A percentile compares a stretch with the other conserved stretches of the same genome.
Conservation (phyloP, 805 yeast genomes). For the Saccharomycopsis vini region DNA sequence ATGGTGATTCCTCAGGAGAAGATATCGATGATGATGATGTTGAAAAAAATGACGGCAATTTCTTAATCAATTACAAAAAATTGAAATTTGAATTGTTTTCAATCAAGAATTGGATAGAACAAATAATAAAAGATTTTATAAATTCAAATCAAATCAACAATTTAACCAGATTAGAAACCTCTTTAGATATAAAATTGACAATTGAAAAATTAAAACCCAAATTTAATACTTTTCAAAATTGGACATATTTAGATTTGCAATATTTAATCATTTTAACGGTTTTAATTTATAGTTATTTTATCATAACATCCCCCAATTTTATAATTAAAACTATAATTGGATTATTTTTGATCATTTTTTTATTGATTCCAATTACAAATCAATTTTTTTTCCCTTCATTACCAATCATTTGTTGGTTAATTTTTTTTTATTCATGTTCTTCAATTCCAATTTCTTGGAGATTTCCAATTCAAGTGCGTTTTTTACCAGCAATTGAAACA, state of each 20-base stretch:
- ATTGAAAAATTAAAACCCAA: no score
- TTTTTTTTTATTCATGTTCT: conserved; percentile 67
- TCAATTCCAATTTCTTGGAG: conserved; percentile 64
- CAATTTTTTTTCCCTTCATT: conserved; percentile 81
- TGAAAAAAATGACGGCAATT: no score
- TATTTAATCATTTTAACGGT: conserved; percentile 8
- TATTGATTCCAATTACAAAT: conserved; percentile 64
- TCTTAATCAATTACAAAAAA: no score
- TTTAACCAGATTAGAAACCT: not conserved
- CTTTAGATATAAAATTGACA: not conserved
- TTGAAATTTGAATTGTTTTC: no score
- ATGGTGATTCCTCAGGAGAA: no score
- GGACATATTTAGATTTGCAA: not conserved
- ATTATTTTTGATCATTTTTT: conserved; percentile 33
- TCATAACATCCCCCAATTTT: conserved; percentile 20
- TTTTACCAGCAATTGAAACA: conserved; percentile 85
- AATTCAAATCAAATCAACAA: no score
- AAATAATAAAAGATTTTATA: no score
- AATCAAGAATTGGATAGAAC: no score
- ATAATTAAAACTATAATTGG: conserved; percentile 23
- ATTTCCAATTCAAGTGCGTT: conserved; percentile 79
- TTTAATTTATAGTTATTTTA: conserved; percentile 26
- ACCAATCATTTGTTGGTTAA: conserved; percentile 79
- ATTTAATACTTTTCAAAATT: no score
- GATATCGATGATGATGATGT: no score